Evolutionary conservation across 1,139 yeast species (phyloP).

Genomic region (Geotrichum bryndzae): DNA sequence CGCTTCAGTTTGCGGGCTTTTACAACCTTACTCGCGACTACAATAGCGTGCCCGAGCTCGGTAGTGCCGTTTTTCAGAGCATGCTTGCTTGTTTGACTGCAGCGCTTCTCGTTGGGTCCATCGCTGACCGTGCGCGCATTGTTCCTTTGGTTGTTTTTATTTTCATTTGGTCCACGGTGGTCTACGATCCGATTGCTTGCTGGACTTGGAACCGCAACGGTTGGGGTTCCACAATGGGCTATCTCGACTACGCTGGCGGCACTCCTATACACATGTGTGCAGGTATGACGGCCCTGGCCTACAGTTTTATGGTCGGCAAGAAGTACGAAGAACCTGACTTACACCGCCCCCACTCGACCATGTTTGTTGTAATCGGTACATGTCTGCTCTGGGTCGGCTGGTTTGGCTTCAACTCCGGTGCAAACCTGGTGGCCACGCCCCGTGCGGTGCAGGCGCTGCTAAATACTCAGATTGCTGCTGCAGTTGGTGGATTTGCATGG

Average conservation of each 20-base stretch:
- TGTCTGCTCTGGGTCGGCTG: constrained; percentile 65
- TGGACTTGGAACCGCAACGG: constrained; percentile 63
- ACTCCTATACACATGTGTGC: constrained; percentile 57
- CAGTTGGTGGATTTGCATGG: constrained; percentile 36
- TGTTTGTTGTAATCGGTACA: constrained; percentile 50
- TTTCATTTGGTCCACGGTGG: constrained; percentile 50
- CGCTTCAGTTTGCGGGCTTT: constrained; percentile 41
- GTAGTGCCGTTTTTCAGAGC: constrained; percentile 31
- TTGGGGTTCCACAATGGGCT: constrained; percentile 48
- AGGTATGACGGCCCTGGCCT: constrained; percentile 55
- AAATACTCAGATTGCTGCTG: constrained; percentile 34
- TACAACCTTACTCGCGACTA: constrained; percentile 36
- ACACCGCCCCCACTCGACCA: constrained; percentile 28
- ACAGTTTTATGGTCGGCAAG: constrained; percentile 53
- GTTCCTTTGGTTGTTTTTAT: constrained; percentile 49
- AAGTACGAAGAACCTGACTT: background rate
- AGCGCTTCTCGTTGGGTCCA: constrained; percentile 51
- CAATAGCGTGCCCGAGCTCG: constrained; percentile 37
- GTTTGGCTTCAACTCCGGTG: constrained; percentile 84
- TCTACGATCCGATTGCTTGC: constrained; percentile 59
- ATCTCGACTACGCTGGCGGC: constrained; percentile 62
- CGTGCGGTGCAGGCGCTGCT: constrained; percentile 40
- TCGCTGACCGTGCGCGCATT: constrained; percentile 53
- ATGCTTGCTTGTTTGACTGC: constrained; percentile 50
- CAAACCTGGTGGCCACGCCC: constrained; percentile 55